phyloP scores from a whole-genome alignment of 2,329 filamentous ascomycete genomes.

The Taxawa tesnikishii region DNA sequence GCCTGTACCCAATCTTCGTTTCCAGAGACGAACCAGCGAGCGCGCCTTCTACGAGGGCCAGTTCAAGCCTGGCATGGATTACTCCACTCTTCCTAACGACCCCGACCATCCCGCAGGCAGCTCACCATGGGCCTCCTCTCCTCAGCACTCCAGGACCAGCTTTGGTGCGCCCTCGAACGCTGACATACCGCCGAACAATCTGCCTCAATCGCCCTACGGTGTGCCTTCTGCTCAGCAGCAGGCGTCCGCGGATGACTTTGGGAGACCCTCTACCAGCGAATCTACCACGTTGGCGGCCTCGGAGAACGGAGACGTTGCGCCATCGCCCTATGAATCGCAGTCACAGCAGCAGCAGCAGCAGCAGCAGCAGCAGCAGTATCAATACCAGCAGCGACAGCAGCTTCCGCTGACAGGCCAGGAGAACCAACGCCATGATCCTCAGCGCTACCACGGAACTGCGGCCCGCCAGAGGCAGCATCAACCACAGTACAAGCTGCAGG shows the following conservation, averaged over 20 bases:
- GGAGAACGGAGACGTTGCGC: constrained; percentile 7
- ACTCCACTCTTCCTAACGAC: constrained; percentile 44
- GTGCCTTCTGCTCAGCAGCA: not conserved
- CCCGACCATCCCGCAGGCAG: constrained; percentile 44
- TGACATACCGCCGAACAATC: constrained; percentile 21
- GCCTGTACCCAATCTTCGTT: constrained; percentile 15
- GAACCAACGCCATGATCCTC: constrained; percentile 23
- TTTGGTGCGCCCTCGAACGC: constrained; percentile 33
- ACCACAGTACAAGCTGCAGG: constrained; percentile 59
- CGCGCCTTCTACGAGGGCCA: constrained; percentile 19
- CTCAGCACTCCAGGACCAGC: constrained; percentile 35
- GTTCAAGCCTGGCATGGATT: constrained; percentile 45
- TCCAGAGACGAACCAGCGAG: constrained; percentile 22
- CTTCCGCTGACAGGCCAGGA: constrained; percentile 24
- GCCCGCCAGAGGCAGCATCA: constrained; percentile 19
- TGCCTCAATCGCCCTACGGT: constrained; percentile 25
- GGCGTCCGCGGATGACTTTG: constrained; percentile 11
- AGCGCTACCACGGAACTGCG: constrained; percentile 15
- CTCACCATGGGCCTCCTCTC: constrained; percentile 54
- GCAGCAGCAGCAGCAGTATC: constrained; percentile 19
- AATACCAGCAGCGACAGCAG: constrained; percentile 19
- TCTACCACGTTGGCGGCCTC: constrained; percentile 2
- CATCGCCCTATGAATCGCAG: constrained; percentile 6
- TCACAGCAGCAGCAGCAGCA: constrained; percentile 20
- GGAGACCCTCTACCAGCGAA: constrained; percentile 5